Evolutionary conservation across 1,284 basidiomycete genomes (phyloP).

Genomic region (Fomitopsis palustris): DNA sequence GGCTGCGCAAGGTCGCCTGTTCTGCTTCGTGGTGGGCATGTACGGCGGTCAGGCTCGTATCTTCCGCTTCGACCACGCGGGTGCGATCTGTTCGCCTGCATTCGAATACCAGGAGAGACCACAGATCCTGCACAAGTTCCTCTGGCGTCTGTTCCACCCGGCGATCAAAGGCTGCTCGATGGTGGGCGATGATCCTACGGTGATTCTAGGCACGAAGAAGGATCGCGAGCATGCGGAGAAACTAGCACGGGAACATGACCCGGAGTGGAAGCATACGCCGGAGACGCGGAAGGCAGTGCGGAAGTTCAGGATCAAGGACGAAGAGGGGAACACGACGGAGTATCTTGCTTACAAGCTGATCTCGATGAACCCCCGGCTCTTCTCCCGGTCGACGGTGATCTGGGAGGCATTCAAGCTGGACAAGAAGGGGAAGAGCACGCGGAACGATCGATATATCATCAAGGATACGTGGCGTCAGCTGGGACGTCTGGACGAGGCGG

Average conservation of each 20-base stretch:
- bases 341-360: slow-evolving; percentile 9
- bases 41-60: slow-evolving; percentile 9
- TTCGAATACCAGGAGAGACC: not conserved
- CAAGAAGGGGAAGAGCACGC: not conserved
- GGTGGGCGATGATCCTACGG: not conserved
- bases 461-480: not conserved
- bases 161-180: not conserved
- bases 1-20: slow-evolving; percentile 9
- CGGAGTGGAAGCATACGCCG: not conserved
- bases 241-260: not conserved
- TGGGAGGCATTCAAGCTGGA: not conserved
- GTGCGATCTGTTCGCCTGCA: not conserved
- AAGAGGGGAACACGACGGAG: not conserved
- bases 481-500: not conserved
- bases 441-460: not conserved
- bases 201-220: not conserved
- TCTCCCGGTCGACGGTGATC: not conserved
- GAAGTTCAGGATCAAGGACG: not conserved
- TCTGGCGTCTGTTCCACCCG: not conserved
- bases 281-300: not conserved
- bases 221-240: not conserved
- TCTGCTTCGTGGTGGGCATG: slow-evolving; percentile 9
- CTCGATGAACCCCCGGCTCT: slow-evolving; percentile 10
- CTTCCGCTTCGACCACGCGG: slow-evolving; percentile 7
- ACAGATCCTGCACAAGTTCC: not conserved